Conservation (phyloP, 2,329 filamentous ascomycete genomes). For the Cladophialophora carrionii region DNA sequence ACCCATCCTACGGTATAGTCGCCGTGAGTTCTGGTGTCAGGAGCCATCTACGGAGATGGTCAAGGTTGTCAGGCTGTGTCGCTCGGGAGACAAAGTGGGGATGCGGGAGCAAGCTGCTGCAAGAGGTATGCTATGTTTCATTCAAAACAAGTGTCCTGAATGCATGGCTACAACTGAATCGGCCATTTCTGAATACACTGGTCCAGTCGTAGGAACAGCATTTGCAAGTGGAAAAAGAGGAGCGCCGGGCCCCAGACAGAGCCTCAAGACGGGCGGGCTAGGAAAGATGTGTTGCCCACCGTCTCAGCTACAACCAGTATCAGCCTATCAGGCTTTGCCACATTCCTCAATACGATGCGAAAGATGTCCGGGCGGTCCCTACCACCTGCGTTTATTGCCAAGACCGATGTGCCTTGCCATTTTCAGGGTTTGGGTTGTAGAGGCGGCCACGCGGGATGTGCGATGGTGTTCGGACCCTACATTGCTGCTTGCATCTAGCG, state of each 20-base stretch:
- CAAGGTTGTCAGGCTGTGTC: neutral
- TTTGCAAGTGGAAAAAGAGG: neutral
- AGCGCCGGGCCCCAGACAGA: neutral
- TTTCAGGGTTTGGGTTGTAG: neutral
- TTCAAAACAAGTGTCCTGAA: neutral
- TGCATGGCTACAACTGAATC: neutral
- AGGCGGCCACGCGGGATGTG: neutral
- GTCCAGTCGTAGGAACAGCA: neutral
- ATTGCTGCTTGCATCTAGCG: no score
- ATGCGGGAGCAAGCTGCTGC: neutral
- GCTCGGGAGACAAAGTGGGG: neutral
- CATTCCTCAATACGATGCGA: neutral
- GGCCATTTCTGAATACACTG: neutral
- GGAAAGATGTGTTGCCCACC: neutral
- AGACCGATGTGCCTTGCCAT: neutral
- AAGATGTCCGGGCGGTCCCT: neutral
- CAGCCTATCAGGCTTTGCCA: neutral
- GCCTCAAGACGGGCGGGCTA: neutral
- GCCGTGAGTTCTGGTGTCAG: neutral
- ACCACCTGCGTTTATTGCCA: neutral
- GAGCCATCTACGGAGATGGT: neutral
- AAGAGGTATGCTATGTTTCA: neutral
- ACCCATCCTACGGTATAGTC: slow-evolving; percentile 52
- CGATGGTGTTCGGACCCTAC: no score
- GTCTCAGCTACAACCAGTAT: neutral